Evolutionary conservation across 2,329 filamentous ascomycete genomes (phyloP).

Genomic region (Sporothrix schenckii): DNA sequence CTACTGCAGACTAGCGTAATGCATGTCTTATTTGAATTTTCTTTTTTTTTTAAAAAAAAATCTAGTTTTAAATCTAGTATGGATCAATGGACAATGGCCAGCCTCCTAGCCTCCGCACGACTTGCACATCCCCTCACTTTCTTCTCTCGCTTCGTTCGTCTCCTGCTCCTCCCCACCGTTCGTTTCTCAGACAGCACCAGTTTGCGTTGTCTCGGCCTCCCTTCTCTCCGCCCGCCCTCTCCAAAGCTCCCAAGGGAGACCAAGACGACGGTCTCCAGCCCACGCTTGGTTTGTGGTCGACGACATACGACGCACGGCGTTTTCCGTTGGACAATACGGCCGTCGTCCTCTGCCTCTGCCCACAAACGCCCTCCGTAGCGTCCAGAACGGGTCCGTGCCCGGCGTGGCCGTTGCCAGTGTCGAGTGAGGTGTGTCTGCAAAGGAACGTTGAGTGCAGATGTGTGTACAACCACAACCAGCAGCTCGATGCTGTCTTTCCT

Average conservation of each 20-base stretch:
- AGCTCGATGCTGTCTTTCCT: background rate
- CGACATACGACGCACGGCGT: background rate
- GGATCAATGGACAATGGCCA: no score
- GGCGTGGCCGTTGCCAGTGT: background rate
- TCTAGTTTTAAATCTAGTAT: background rate
- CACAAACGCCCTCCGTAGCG: background rate
- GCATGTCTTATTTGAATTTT: background rate
- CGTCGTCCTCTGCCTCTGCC: background rate
- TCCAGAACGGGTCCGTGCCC: background rate
- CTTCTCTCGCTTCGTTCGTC: background rate
- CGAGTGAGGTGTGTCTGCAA: background rate
- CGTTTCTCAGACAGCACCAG: slow-evolving; percentile 15
- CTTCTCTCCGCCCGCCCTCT: slow-evolving; percentile 24
- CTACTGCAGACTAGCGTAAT: background rate
- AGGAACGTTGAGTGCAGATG: background rate
- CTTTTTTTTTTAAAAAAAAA: background rate
- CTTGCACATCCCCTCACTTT: background rate
- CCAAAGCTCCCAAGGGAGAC: slow-evolving; percentile 26
- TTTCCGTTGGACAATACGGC: no score
- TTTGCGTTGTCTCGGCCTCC: background rate
- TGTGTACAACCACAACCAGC: no score
- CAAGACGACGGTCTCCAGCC: slow-evolving; percentile 1
- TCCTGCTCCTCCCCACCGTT: slow-evolving; percentile 13
- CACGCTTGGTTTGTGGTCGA: background rate
- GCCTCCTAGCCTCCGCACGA: background rate